These are phyloP conservation scores for Myxozyma kluyveri DNA, from an alignment of 805 yeast genomes.

Conservation along the genomic window DNA sequence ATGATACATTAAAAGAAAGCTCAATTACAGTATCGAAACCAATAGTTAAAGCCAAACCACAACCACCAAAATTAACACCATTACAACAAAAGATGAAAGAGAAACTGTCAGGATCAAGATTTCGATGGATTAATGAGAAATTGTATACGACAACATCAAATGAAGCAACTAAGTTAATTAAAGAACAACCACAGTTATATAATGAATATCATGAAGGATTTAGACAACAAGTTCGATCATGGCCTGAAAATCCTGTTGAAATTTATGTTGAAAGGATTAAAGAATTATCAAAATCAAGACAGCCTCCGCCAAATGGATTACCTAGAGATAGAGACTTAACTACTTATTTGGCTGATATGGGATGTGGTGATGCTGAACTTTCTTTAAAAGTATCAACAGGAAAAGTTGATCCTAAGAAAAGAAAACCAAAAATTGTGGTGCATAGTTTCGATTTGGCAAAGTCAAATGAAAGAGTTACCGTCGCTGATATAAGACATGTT, in stretches of 20 bases:
- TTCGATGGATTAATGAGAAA: slow-evolving; percentile 97
- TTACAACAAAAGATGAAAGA: slow-evolving; percentile 94
- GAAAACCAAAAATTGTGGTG: slow-evolving; percentile 49
- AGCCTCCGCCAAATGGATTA: slow-evolving; percentile 32
- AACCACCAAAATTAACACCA: slow-evolving; percentile 60
- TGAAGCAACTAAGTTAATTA: slow-evolving; percentile 68
- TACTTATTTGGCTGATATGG: slow-evolving; percentile 94
- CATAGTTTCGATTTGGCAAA: slow-evolving; percentile 90
- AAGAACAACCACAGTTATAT: slow-evolving; percentile 80
- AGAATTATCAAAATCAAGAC: slow-evolving; percentile 9
- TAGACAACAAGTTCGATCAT: slow-evolving; percentile 86
- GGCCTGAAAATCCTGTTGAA: slow-evolving; percentile 99
- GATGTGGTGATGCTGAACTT: slow-evolving; percentile 96
- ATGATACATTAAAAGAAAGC: background rate
- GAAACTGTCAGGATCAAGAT: slow-evolving; percentile 89
- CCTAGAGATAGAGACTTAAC: slow-evolving; percentile 58
- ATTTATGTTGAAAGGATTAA: slow-evolving; percentile 73
- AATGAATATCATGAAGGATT: slow-evolving; percentile 96
- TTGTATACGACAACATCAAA: slow-evolving; percentile 83
- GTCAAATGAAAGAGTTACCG: slow-evolving; percentile 86
- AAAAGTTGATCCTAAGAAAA: slow-evolving; percentile 34
- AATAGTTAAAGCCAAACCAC: slow-evolving; percentile 3
- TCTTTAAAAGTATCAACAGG: slow-evolving; percentile 59
- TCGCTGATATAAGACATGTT: slow-evolving; percentile 91
- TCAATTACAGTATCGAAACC: background rate